Evolutionary conservation across 2,329 filamentous ascomycete species (phyloP).

Genomic region (Didymella pomorum): DNA sequence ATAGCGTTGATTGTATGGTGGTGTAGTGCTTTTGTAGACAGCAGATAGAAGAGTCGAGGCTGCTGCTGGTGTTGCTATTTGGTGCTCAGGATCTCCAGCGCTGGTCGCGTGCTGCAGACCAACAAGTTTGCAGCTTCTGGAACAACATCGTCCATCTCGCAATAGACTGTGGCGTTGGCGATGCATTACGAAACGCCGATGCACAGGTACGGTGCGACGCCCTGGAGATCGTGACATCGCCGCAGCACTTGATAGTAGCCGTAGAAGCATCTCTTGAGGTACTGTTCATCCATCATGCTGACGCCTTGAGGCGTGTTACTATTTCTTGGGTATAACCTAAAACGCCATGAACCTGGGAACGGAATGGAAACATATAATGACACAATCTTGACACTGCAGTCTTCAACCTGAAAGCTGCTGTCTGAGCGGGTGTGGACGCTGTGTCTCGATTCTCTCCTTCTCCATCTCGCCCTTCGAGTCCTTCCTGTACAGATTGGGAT

Average conservation of each 20-base stretch:
- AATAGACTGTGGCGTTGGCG: neutral
- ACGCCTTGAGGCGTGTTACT: neutral
- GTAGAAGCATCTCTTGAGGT: neutral
- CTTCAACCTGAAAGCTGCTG: constrained; percentile 13
- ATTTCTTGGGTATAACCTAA: neutral
- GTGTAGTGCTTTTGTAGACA: constrained; percentile 1
- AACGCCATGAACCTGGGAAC: constrained; percentile 2
- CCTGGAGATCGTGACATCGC: neutral
- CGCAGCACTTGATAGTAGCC: neutral
- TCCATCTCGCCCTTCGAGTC: constrained; percentile 25
- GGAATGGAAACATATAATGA: neutral
- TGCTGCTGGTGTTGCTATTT: neutral
- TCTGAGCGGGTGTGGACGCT: constrained; percentile 15
- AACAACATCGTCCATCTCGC: too few species aligned
- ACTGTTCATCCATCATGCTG: neutral
- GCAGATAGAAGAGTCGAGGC: neutral
- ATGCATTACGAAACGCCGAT: neutral
- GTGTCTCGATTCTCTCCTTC: constrained; percentile 8
- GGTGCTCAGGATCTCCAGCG: constrained; percentile 5
- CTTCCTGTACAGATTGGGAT: constrained; percentile 44
- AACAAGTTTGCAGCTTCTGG: neutral
- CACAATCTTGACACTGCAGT: neutral
- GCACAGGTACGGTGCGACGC: neutral
- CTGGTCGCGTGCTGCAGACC: constrained; percentile 8
- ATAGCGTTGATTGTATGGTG: neutral